A percentile compares a stretch with the other conserved stretches of the same genome.
Conservation (phyloP, 2,329 filamentous ascomycete species). For the Dryadomyces sulphureus region DNA sequence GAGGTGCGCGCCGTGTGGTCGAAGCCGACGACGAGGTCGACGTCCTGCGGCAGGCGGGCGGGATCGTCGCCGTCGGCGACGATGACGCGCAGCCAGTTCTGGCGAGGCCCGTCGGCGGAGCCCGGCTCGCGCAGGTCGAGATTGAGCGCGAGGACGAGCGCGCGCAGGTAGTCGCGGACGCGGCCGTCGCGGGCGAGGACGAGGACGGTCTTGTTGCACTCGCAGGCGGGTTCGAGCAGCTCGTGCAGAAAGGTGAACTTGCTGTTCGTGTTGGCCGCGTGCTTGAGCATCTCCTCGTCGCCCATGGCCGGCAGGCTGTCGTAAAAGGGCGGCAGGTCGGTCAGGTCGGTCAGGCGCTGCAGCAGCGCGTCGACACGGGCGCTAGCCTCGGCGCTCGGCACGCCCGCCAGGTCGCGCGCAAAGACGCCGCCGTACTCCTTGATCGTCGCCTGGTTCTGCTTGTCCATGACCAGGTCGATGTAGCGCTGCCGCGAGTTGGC, state of each 20-base stretch:
- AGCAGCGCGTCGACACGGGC: constrained; percentile 36
- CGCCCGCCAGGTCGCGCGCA: constrained; percentile 20
- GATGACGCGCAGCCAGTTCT: constrained; percentile 20
- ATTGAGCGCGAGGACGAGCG: constrained; percentile 23
- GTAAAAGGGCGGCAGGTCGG: constrained; percentile 40
- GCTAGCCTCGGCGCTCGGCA: constrained; percentile 25
- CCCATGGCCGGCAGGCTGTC: constrained; percentile 28
- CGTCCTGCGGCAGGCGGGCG: constrained; percentile 22
- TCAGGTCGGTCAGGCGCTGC: constrained; percentile 34
- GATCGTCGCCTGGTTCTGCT: constrained; percentile 27
- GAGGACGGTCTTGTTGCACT: constrained; percentile 31
- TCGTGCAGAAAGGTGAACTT: constrained; percentile 47
- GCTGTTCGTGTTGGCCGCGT: constrained; percentile 39
- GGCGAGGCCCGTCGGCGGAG: neutral
- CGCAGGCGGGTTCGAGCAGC: constrained; percentile 29
- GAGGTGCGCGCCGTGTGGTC: constrained; percentile 33
- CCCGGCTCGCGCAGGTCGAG: too few relatives aligned
- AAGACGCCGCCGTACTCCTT: constrained; percentile 29
- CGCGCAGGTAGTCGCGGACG: constrained; percentile 16
- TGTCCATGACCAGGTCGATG: constrained; percentile 29
- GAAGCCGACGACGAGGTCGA: constrained; percentile 38
- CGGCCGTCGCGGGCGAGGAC: constrained; percentile 28
- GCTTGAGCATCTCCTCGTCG: constrained; percentile 30
- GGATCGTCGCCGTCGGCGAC: constrained; percentile 26
- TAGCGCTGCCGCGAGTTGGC: constrained; percentile 37